phyloP scores from a whole-genome alignment of 306 rosid genomes.

The Ochetophila trinervis region DNA sequence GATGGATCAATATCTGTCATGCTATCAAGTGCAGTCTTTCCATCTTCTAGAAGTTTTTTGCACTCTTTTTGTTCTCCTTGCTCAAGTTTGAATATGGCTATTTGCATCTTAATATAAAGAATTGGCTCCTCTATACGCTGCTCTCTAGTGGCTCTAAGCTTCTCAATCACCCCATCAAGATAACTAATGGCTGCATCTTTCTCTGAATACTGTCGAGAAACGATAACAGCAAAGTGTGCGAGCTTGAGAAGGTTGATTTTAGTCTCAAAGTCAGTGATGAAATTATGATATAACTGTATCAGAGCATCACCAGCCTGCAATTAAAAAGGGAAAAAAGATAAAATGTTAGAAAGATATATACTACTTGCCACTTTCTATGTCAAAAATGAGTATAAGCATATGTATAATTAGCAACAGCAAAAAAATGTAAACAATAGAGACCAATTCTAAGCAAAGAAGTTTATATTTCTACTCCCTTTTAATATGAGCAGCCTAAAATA shows the following conservation, averaged over 20 bases:
- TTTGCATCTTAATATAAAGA: conserved; percentile 91
- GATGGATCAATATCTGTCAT: conserved; percentile 99
- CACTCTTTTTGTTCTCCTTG: conserved; percentile 82
- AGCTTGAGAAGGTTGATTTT: conserved; percentile 98
- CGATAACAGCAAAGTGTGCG: conserved; percentile 97
- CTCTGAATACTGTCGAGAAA: conserved; percentile 92
- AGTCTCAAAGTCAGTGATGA: conserved; percentile 98
- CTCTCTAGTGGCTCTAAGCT: conserved; percentile 82
- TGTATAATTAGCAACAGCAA: background rate
- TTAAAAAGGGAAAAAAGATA: conserved; percentile 1
- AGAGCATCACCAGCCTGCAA: conserved; percentile 98
- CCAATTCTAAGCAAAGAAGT: background rate
- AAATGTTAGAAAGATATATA: conserved; percentile 3
- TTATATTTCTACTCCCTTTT: background rate
- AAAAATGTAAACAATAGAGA: background rate
- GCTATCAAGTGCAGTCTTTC: conserved; percentile 88
- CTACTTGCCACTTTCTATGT: background rate
- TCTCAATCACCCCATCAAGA: conserved; percentile 88
- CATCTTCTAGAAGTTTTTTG: conserved; percentile 91
- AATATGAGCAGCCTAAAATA: background rate
- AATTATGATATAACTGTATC: conserved; percentile 88
- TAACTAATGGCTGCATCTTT: conserved; percentile 88
- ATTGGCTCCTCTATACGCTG: conserved; percentile 91
- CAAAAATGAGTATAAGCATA: background rate
- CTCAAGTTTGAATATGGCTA: conserved; percentile 79